These are phyloP conservation scores for Ettlia oleoabundans DNA, from an alignment of 139 green algal genomes.

Conservation along the genomic window DNA sequence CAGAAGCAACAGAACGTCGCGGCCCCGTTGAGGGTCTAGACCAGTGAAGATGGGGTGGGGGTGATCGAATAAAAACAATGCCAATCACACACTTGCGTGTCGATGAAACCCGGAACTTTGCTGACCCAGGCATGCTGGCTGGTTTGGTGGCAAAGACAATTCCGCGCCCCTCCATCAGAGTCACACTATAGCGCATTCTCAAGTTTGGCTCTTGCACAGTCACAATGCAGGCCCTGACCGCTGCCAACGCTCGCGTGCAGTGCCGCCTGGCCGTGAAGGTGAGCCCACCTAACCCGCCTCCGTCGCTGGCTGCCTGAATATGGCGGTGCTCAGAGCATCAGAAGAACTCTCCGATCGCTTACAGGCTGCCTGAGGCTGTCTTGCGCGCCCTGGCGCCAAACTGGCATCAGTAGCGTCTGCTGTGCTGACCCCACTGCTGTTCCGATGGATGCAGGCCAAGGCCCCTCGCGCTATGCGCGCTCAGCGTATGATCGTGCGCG, in stretches of 20 bases:
- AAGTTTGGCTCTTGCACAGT: neutral
- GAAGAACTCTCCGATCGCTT: too few relatives aligned
- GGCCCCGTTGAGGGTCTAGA: too few relatives aligned
- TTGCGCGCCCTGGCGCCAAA: neutral
- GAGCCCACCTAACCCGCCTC: neutral
- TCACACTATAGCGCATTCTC: neutral
- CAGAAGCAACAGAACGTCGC: too few relatives aligned
- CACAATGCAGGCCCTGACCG: neutral
- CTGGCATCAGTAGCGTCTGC: neutral
- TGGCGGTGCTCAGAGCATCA: too few relatives aligned
- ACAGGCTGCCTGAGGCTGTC: neutral
- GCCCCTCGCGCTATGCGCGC: conserved; percentile 44
- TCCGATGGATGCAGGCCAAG: conserved; percentile 36
- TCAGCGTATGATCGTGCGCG: conserved; percentile 35
- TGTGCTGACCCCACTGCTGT: conserved; percentile 2
- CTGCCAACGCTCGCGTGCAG: neutral
- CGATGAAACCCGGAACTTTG: too few relatives aligned
- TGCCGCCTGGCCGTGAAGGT: conserved; percentile 2
- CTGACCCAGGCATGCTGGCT: neutral
- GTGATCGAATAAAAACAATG: too few relatives aligned
- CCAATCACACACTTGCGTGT: too few relatives aligned
- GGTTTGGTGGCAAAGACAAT: neutral
- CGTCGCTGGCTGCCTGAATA: neutral
- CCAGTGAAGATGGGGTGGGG: too few relatives aligned
- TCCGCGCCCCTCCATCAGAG: neutral